A percentile compares a stretch with the other conserved stretches of the same genome.
Conservation (phyloP, 1,139 yeast genomes). For the Candida sp. region DNA sequence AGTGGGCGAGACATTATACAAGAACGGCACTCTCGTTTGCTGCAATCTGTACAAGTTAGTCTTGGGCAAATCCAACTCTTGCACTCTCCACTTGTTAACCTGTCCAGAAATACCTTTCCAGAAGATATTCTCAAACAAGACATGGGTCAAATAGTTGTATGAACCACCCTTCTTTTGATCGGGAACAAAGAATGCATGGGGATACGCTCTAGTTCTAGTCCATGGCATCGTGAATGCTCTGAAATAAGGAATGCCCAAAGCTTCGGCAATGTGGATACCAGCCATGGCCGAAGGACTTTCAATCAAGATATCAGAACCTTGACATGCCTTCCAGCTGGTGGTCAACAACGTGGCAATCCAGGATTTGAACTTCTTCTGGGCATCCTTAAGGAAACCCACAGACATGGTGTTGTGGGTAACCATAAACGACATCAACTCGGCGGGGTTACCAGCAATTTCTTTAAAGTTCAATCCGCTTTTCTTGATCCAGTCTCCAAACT, state of each 20-base stretch:
- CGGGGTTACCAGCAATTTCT: slow-evolving; percentile 91
- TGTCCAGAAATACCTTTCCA: slow-evolving; percentile 96
- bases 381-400: slow-evolving; percentile 82
- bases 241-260: slow-evolving; percentile 85
- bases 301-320: slow-evolving; percentile 79
- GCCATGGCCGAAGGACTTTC: slow-evolving; percentile 98
- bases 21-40: slow-evolving; percentile 82
- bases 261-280: slow-evolving; percentile 94
- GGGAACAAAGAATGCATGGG: slow-evolving; percentile 96
- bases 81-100: slow-evolving; percentile 85
- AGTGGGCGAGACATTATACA: slow-evolving; percentile 87
- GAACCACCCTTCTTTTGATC: slow-evolving; percentile 94
- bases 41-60: slow-evolving; percentile 75
- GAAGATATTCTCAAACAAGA: slow-evolving; percentile 87
- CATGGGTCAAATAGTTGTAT: slow-evolving; percentile 90
- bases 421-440: slow-evolving; percentile 91
- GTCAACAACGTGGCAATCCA: slow-evolving; percentile 79
- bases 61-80: slow-evolving; percentile 62
- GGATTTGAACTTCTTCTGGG: slow-evolving; percentile 71
- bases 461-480: slow-evolving; percentile 69
- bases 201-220: slow-evolving; percentile 95
- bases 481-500: slow-evolving; percentile 77
- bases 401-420: slow-evolving; percentile 90
- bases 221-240: slow-evolving; percentile 99
- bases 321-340: slow-evolving; percentile 87